Percentiles rank a stretch among this genome's conserved stretches.
Conservation (phyloP, 2,329 filamentous ascomycete genomes). For the Plectosphaerella plurivora region DNA sequence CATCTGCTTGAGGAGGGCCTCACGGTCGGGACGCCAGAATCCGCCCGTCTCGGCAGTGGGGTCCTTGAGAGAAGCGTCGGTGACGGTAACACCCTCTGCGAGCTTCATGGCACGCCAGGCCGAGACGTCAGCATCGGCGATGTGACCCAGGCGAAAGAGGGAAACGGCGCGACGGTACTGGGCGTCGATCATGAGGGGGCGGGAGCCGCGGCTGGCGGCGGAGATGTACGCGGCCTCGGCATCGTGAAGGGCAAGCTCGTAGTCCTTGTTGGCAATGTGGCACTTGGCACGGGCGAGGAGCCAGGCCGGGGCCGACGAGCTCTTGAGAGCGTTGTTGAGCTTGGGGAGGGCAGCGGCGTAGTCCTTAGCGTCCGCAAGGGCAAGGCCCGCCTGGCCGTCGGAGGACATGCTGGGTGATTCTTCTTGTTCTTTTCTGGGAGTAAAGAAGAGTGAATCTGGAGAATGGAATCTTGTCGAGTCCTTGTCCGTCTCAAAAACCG, state of each 20-base stretch:
- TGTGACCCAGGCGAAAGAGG: slow-evolving; percentile 64
- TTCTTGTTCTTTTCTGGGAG: not conserved
- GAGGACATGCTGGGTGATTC: slow-evolving; percentile 41
- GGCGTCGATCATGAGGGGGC: slow-evolving; percentile 72
- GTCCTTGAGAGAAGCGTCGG: slow-evolving; percentile 23
- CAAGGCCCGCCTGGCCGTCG: slow-evolving; percentile 57
- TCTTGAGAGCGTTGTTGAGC: slow-evolving; percentile 63
- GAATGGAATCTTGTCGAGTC: too few species aligned
- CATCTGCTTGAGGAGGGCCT: slow-evolving; percentile 21
- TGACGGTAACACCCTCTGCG: slow-evolving; percentile 30
- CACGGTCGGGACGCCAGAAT: slow-evolving; percentile 39
- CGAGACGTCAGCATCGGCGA: slow-evolving; percentile 71
- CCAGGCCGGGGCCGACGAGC: slow-evolving; percentile 68
- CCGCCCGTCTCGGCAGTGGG: slow-evolving; percentile 29
- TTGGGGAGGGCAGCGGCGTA: slow-evolving; percentile 64
- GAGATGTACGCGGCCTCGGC: slow-evolving; percentile 61
- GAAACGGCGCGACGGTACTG: slow-evolving; percentile 77
- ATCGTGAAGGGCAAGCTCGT: slow-evolving; percentile 63
- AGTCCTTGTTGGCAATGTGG: slow-evolving; percentile 60
- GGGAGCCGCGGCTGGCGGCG: slow-evolving; percentile 64
- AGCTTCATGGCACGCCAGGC: slow-evolving; percentile 53
- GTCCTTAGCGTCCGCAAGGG: slow-evolving; percentile 57
- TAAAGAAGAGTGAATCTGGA: not conserved
- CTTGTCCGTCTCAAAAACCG: too few species aligned
- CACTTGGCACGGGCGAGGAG: slow-evolving; percentile 79